Percentiles rank a stretch among this genome's conserved stretches.
phyloP scores from a whole-genome alignment of 441 rosid genomes.

The Manihot esculenta region DNA sequence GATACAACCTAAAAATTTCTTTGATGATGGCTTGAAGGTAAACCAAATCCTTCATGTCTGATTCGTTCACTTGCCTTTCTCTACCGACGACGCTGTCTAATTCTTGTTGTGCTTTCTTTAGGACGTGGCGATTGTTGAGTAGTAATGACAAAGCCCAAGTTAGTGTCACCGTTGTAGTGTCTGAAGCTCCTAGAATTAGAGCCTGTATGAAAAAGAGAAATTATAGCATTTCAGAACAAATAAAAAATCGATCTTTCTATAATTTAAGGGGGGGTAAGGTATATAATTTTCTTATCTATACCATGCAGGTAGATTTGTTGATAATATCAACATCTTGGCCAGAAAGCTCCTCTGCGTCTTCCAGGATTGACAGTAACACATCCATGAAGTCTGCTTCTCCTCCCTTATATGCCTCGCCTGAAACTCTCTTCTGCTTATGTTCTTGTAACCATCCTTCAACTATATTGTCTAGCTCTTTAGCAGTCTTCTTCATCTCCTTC shows the following conservation, averaged over 20 bases:
- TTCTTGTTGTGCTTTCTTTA: conserved; percentile 48
- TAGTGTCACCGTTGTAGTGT: conserved; percentile 39
- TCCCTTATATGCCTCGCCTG: neutral
- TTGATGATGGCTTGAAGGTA: conserved; percentile 52
- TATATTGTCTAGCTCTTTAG: conserved; percentile 25
- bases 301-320: too few species aligned
- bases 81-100: conserved; percentile 44
- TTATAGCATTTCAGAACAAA: too few species aligned
- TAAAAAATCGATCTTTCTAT: too few species aligned
- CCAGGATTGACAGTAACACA: conserved; percentile 28
- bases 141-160: conserved; percentile 37
- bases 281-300: too few species aligned
- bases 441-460: conserved; percentile 40
- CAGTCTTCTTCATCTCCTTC: conserved; percentile 35
- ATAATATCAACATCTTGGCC: too few species aligned
- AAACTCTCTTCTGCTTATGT: conserved; percentile 33
- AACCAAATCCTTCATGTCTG: conserved; percentile 40
- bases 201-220: too few species aligned
- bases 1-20: conserved; percentile 51
- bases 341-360: conserved; percentile 10
- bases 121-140: conserved; percentile 32
- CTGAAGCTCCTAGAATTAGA: conserved; percentile 43
- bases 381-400: conserved; percentile 37
- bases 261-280: too few species aligned
- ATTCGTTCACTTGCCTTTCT: conserved; percentile 43